Conservation (phyloP, 1,284 basidiomycete species). For the Farysia itapuensis region DNA sequence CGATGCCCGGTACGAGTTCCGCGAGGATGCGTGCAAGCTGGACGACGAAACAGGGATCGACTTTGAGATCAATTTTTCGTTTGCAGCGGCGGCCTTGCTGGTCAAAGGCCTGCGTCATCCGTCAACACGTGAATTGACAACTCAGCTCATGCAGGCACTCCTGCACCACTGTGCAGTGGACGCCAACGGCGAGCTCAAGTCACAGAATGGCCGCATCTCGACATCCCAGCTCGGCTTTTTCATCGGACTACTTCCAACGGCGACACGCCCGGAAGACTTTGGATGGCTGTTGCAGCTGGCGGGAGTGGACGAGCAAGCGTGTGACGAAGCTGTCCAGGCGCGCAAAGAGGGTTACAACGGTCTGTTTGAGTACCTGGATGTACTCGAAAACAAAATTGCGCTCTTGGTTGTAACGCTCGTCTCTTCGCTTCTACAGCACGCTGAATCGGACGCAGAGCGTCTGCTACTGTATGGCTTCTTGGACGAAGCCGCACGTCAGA, state of each 20-base stretch:
- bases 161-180: conserved; percentile 39
- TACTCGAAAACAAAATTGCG: conserved; percentile 47
- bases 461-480: conserved; percentile 50
- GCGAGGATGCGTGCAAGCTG: conserved; percentile 45
- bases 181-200: conserved; percentile 23
- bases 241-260: conserved; percentile 47
- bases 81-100: conserved; percentile 51
- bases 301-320: conserved; percentile 22
- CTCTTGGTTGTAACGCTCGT: conserved; percentile 49
- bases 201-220: conserved; percentile 33
- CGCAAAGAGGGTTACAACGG: conserved; percentile 29
- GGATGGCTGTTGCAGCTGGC: conserved; percentile 44
- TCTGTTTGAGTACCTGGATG: conserved; percentile 39
- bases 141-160: conserved; percentile 44
- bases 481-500: conserved; percentile 43
- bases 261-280: conserved; percentile 44
- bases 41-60: conserved; percentile 56
- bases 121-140: conserved; percentile 42
- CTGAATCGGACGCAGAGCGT: conserved; percentile 44
- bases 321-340: conserved; percentile 29
- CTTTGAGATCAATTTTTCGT: conserved; percentile 55
- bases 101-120: conserved; percentile 53
- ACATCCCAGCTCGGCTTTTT: conserved; percentile 49
- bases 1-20: conserved; percentile 50
- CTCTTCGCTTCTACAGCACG: conserved; percentile 47